Evolutionary conservation across 345 rosid genomes (phyloP), one percentile per base, ranked within the genome.

Genomic region (Adansonia digitata): DNA sequence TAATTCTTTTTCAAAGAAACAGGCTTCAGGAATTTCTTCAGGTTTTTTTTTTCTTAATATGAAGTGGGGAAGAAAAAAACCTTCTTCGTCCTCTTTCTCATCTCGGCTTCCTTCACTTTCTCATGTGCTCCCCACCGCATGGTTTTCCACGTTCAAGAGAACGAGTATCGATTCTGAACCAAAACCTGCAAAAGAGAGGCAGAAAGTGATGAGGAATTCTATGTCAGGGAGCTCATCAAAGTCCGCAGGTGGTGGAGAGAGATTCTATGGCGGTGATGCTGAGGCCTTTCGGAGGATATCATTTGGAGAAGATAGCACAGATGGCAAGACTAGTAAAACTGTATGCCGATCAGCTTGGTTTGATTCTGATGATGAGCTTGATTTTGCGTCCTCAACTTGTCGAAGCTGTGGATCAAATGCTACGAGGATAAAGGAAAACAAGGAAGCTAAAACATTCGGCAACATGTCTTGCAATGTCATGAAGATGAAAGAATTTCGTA

Each of bases 71-170:
- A 82, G 80, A 68, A 86, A 89, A 74, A 86, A 78, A 69, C 56
- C 77, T 66, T 49, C 86, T 71, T 77, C 85, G 1, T 74, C 81
- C 5, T 26, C 84, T 10, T 22, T 66, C 17, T 67, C 83, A 2
- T 72, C 89, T 75, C 79, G 78, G 10, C 77, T 82, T 79, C 86
- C 84, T 64, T 78, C 82, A 29, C 75, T 87, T 70, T 84, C 95
- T 77, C 86, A 79, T 67, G 84, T 85, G 56, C 77, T 73, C 66
- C 85, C 86, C 61, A 68, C 67, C 31, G 83, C 94, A 42, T 91
- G 93, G 97, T 82, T 89, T 82, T 83, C 89, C 18, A 88, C 81
- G 82, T 86, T 90, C 82, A 86, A 85, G 87, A 85, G 81, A 62
- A 88, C 84, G 84, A 84, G 82, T 62, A 34, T 77, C 46, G 69